Base-by-base conservation (phyloP, 148 eudicot genomes). In the Cornus controversa region DNA sequence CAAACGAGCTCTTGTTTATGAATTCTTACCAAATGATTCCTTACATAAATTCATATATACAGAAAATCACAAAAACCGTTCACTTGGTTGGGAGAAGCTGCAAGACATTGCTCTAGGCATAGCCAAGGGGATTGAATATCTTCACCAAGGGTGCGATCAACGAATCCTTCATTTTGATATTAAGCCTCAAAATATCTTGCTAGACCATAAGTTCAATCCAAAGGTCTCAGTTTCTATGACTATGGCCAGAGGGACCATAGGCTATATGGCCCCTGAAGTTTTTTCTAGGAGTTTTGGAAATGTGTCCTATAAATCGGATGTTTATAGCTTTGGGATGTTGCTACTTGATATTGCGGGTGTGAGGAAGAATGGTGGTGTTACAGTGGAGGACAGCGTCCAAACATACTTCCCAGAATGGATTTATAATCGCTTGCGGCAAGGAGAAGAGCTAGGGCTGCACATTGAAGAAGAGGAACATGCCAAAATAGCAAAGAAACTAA, bases 21-120 rank as follows among this genome's bases (percentile, higher is more conserved):
- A 29, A 3, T 29, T 29, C 31, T 29, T 29, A 29, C 31, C 31
- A 29, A 29, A 29, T 29, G 47, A 37, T 31, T 69, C 71, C 0
- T 10, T 69, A 34, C 22, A 69, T 0, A 69, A 37, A 5, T 14
- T 34, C 24, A 31, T 36, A 31, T 31, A 1, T 29, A 29, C 31
- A 1, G 31, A 29, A 29, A 29, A 71, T 18, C 70, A 31, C 0
- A 18, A 75, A 0, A 72, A 75, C 11, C 18, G 23, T 22, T 68
- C 25, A 20, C 78, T 83, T 7, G 86, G 83, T 22, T 80, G 86
- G 86, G 74, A 84, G 42, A 84, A 80, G 75, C 60, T 84, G 40
- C 83, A 42, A 37, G 67, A 76, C 15, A 73, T 83, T 53, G 83
- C 83, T 11, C 7, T 75, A 2, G 85, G 82, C 10, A 75, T 75